Evolutionary conservation across 495 filamentous ascomycete genomes (phyloP), one percentile per base, ranked within the genome.

Genomic region (Bacidia rubella): DNA sequence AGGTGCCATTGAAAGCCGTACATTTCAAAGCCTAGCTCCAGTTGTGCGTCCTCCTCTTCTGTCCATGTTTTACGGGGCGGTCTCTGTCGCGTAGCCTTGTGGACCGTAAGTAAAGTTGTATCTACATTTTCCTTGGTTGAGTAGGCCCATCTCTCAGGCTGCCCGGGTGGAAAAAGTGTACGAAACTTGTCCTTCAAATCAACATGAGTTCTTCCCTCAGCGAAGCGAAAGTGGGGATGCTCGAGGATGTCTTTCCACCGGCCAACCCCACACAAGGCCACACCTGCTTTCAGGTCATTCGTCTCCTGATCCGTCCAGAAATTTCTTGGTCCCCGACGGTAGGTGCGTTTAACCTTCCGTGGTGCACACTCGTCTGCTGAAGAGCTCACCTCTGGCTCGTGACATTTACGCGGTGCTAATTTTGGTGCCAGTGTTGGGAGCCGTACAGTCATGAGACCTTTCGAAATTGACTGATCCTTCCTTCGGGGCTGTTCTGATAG

Each of bases 241-340:
- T 83, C 74, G n/a, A 92, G 64, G 15, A 95, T 93, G 41, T 78
- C 78, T 35, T 83, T 92, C 89, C 89, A 95, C 61, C 80, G 87
- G 19, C 88, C 88, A 49, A 93, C 82, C 0, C 88, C 88, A 63
- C 88, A 86, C 53, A 81, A 83, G 39, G 79, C 73, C 17, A 93
- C 87, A 1, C 87, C 89, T 50, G 80, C 72, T 24, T 93, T 65
- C 11, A 95, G 68, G 49, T 83, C 74, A 22, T 80, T 78, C 1
- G 87, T 93, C 62, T 95, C 89, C 59, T 88, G 80, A 47, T 92
- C 82, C 0, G 81, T 82, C 88, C 88, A 95, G 57, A 79, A 84
- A 58, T 58, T 66, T 57, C 50, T 62, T 7, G 41, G 41, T 47
- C 11, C 51, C 44, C 46, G 52, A 39, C 38, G 51, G 42, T 32